Evolutionary conservation across 139 green algal genomes (phyloP), one percentile per base, ranked within the genome.

Genomic region (Mesostigma viride): DNA sequence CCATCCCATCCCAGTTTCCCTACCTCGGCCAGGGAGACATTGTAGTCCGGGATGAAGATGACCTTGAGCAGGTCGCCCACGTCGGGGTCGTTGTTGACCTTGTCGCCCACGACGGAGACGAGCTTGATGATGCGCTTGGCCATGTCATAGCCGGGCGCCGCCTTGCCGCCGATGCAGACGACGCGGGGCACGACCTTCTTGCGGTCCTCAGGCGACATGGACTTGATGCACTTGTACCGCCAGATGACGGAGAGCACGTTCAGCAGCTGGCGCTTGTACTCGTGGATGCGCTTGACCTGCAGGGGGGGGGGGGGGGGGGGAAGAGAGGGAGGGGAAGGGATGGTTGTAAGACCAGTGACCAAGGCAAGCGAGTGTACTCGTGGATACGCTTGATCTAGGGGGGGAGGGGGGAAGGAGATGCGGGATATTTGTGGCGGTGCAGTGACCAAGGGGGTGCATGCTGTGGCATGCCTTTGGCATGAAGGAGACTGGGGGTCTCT

Each of bases 111-210:
- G 1, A 85, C 83, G 64, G 67, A 88, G 35, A 94, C 82, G 20
- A 99, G 86, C 73, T 92, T 94, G 79, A 99, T 95, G 78, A 99
- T 97, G 65, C 88, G 83, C 86, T 97, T 97, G 67, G 94, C 94
- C 82, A 94, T 91, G 73, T 97, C 92, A 74, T 99, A 99, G 4
- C 89, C 94, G 1, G 93, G 88, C 3, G 87, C 84, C 6, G 89
- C 91, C 87, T 99, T 99, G 82, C 94, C 94, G n/a, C 90, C 94
- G 36, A 99, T 85, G 26, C 97, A 73, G 66, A 76, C 85, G 60
- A 96, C 84, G 53, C 93, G 85, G 0, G 90, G 89, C 58, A 96
- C 90, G n/a, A 86, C 73, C 0, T 73, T 59, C 71, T 79, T 77
- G 48, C 82, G 69, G 73, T 95, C 65, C 69, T 83, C 80, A 0